Evolutionary conservation across 306 rosid genomes (phyloP).

Genomic region (Fagus crenata): DNA sequence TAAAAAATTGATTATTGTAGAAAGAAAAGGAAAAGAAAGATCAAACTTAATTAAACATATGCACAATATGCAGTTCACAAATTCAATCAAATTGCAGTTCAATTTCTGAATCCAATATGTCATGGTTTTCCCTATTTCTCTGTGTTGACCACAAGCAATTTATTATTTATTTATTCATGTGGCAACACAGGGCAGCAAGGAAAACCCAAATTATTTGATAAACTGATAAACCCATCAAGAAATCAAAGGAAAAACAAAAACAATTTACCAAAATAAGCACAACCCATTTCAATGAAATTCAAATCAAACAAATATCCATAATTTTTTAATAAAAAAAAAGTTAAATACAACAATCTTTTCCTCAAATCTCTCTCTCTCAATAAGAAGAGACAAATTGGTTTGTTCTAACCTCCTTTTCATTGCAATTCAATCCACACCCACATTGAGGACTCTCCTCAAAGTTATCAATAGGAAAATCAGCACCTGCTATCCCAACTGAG

Average conservation of each 20-base stretch:
- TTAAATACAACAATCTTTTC: not conserved
- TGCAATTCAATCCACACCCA: conserved; percentile 41
- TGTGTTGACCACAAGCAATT: not conserved
- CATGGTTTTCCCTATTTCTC: not conserved
- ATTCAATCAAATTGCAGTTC: not conserved
- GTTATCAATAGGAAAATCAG: conserved; percentile 34
- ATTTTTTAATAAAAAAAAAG: not conserved
- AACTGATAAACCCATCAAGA: not conserved
- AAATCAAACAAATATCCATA: not conserved
- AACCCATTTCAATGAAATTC: not conserved
- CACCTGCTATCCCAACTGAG: conserved; percentile 36
- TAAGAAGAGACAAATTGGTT: conserved; percentile 8
- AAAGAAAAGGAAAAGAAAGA: not conserved
- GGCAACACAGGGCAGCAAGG: not conserved
- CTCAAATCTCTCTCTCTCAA: not conserved
- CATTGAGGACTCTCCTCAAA: conserved; percentile 36
- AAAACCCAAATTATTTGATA: not conserved
- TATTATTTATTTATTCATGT: not conserved
- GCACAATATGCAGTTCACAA: not conserved
- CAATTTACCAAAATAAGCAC: not conserved
- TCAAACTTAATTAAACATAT: not conserved
- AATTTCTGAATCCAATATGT: not conserved
- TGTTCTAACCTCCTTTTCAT: not conserved
- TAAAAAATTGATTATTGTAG: not conserved
- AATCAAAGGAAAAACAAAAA: not conserved